phyloP scores from a whole-genome alignment of 2,329 filamentous ascomycete species.

The Alternaria gaisen region DNA sequence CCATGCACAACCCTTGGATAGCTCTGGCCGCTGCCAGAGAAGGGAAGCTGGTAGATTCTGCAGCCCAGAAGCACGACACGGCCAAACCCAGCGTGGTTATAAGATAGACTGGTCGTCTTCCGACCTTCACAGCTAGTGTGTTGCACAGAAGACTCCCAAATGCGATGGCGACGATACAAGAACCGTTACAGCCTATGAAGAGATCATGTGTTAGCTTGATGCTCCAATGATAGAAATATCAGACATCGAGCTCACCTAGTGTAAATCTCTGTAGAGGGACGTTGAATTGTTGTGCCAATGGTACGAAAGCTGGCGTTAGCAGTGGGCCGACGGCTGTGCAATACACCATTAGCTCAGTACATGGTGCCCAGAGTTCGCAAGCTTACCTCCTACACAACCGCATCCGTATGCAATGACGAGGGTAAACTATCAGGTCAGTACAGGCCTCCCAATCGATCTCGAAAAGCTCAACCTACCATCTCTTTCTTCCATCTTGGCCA shows the following conservation, averaged over 20 bases:
- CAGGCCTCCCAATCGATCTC: background rate
- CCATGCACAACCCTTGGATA: constrained; percentile 35
- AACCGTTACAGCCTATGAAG: constrained; percentile 26
- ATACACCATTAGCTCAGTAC: background rate
- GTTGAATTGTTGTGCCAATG: constrained; percentile 27
- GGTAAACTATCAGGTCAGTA: constrained; percentile 23
- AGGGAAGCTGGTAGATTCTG: constrained; percentile 30
- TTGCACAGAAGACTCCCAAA: constrained; percentile 33
- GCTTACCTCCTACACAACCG: constrained; percentile 34
- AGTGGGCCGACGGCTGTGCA: constrained; percentile 34
- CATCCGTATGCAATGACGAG: constrained; percentile 35
- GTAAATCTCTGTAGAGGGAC: constrained; percentile 32
- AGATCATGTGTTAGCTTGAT: background rate
- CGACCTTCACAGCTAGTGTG: constrained; percentile 33
- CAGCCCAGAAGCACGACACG: constrained; percentile 35
- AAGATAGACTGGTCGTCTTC: constrained; percentile 33
- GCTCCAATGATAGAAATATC: background rate
- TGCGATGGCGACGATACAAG: constrained; percentile 32
- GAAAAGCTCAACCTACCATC: constrained; percentile 9
- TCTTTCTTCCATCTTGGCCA: constrained; percentile 53
- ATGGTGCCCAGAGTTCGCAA: background rate
- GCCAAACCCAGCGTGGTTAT: constrained; percentile 31
- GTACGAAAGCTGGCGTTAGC: constrained; percentile 35
- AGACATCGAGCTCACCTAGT: constrained; percentile 6
- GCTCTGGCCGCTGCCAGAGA: constrained; percentile 32